Conservation (phyloP, 257 asterid species). For the Voacanga thouarsii region DNA sequence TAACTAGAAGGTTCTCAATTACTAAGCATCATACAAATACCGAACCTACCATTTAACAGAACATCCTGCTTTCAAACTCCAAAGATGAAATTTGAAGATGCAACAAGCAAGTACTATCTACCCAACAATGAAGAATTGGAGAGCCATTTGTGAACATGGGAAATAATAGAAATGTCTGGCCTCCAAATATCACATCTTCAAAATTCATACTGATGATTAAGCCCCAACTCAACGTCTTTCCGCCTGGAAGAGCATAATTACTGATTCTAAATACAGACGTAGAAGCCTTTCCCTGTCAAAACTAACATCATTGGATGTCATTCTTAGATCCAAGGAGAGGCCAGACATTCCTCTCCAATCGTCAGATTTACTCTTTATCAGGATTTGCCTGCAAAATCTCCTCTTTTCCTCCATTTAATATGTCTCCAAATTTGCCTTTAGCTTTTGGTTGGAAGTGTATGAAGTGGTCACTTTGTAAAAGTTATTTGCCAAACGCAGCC, state of each 20-base stretch:
- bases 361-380: background rate
- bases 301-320: background rate
- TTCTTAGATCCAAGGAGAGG: background rate
- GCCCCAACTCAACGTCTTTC: background rate
- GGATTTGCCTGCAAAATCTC: background rate
- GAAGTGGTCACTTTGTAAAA: background rate
- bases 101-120: background rate
- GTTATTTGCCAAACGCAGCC: background rate
- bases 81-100: background rate
- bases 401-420: no score
- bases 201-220: background rate
- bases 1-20: background rate
- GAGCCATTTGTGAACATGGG: background rate
- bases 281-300: background rate
- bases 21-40: background rate
- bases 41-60: background rate
- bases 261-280: background rate
- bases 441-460: no score
- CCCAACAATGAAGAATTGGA: background rate
- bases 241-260: background rate
- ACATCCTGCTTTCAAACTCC: background rate
- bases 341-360: background rate
- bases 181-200: background rate
- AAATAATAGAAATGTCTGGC: background rate
- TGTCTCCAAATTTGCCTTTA: no score